These are phyloP conservation scores for Obelidium mucronatum DNA, from an alignment of 192 early-diverging fungal species.

Conservation along the genomic window DNA sequence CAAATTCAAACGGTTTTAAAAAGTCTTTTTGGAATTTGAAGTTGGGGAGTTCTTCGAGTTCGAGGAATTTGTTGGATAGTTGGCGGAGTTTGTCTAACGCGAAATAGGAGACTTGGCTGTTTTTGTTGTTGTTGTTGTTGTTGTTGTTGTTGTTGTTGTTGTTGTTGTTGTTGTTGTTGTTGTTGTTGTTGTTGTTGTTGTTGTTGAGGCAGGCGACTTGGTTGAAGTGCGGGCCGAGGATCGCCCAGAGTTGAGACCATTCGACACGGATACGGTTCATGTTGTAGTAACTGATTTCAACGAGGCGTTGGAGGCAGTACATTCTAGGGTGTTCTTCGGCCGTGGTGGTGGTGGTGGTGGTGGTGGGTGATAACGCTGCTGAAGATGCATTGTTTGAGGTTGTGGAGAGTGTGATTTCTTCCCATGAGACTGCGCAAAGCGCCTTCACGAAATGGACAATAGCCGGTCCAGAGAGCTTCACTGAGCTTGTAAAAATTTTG, in stretches of 20 bases:
- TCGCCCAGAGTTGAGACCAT: conserved; percentile 92
- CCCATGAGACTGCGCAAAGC: conserved; percentile 86
- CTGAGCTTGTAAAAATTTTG: conserved; percentile 80
- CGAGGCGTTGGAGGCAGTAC: conserved; percentile 88
- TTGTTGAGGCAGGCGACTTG: conserved; percentile 85
- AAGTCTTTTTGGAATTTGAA: conserved; percentile 99
- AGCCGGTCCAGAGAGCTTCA: conserved; percentile 79
- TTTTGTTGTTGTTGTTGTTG: conserved; percentile 80
- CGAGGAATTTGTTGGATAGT: conserved; percentile 93
- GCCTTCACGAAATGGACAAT: conserved; percentile 92
- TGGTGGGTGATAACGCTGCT: too few species aligned
- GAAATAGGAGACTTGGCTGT: conserved; percentile 88
- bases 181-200: too few species aligned
- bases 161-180: too few species aligned
- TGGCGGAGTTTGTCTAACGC: conserved; percentile 94
- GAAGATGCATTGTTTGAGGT: too few species aligned
- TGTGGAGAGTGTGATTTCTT: conserved; percentile 72
- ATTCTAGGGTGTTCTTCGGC: conserved; percentile 62
- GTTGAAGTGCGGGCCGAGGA: conserved; percentile 79
- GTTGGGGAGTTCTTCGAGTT: conserved; percentile 92
- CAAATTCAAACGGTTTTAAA: conserved; percentile 83
- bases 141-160: too few species aligned
- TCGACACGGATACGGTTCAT: conserved; percentile 97
- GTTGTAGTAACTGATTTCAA: conserved; percentile 97
- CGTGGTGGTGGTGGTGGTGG: too few species aligned